Base-by-base conservation (phyloP, 2,329 filamentous ascomycete genomes). In the Leptographium procerum region DNA sequence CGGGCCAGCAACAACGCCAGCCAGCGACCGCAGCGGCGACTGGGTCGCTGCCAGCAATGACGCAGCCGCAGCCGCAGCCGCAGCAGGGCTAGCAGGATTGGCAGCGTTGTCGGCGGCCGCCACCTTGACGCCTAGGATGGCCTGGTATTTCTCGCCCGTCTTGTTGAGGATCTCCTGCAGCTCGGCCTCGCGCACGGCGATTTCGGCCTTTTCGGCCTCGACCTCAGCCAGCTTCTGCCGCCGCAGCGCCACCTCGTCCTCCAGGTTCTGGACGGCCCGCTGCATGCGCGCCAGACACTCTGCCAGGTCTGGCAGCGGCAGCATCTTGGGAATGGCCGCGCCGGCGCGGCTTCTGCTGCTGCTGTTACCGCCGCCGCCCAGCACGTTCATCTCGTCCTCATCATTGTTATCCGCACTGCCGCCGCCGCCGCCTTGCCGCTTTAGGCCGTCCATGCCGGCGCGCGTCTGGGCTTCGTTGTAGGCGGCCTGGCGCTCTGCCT, bases 391-490 rank as follows among this genome's bases (percentile, higher is more conserved):
- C 5, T 26, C 51, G 51, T 53, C 51, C 6, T 22, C 51, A 4
- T 45, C 53, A 29, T 69, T 68, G 47, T 68, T 66, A 43, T 67
- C 69, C 14, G 65, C 59, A 2, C 74, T 69, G 8, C 69, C 61
- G 29, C 72, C 71, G 57, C 72, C 72, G 43, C 74, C 71, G 57
- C 72, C 72, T 40, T 74, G 75, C 65, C 77, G 78, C 66, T 76
- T 78, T 26, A 87, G 67, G 0, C 85, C 87, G 65, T 92, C 91
- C 74, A 94, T 87, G n/a, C 90, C 92, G 4, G 89, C 88, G 24
- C 87, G 82, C 10, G 89, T 91, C 73, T 97, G 92, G 5, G 89
- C 86, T 13, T 85, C 83, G 70, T 96, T 91, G 72, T 95, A 97
- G 0, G 89, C 91, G 2, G 87, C 89, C 59, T 85, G 84, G 19